Evolutionary conservation across 352 stramenopile species (phyloP).

Genomic region (Pythium dissimile): DNA sequence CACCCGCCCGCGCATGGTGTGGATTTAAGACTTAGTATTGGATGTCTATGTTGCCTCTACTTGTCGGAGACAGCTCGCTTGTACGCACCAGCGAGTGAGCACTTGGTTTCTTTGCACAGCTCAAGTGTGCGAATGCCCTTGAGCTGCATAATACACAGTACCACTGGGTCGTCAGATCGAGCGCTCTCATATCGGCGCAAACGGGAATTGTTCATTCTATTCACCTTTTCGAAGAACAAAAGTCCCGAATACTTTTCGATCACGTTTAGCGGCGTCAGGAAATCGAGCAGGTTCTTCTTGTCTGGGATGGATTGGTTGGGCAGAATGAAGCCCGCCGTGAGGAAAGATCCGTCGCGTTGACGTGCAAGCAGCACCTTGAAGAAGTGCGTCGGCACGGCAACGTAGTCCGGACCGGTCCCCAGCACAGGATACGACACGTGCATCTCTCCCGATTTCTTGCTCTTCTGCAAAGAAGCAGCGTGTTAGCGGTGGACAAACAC

Average conservation of each 20-base stretch:
- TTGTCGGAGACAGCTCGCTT: slow-evolving; percentile 26
- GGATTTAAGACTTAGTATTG: neutral
- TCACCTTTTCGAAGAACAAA: slow-evolving; percentile 91
- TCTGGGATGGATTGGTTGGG: slow-evolving; percentile 86
- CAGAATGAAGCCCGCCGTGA: slow-evolving; percentile 92
- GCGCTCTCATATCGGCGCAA: too few species aligned
- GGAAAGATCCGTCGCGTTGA: slow-evolving; percentile 49
- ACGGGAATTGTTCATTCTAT: too few species aligned
- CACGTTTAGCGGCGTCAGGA: slow-evolving; percentile 87
- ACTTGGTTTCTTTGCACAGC: slow-evolving; percentile 69
- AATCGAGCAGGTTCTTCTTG: slow-evolving; percentile 77
- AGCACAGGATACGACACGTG: slow-evolving; percentile 74
- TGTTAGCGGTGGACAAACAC: too few species aligned
- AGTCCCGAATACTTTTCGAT: slow-evolving; percentile 92
- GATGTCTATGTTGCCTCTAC: slow-evolving; percentile 1
- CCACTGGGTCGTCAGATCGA: too few species aligned
- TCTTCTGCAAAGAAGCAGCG: slow-evolving; percentile 30
- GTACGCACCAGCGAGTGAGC: slow-evolving; percentile 47
- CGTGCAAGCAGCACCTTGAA: slow-evolving; percentile 93
- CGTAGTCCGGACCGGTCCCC: slow-evolving; percentile 79
- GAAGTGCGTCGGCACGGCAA: slow-evolving; percentile 95
- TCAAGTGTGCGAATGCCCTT: slow-evolving; percentile 41
- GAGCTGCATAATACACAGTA: slow-evolving; percentile 41
- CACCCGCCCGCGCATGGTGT: neutral
- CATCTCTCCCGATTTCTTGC: slow-evolving; percentile 54